A percentile compares a stretch with the other conserved stretches of the same genome.
These are phyloP conservation scores for Lichina pygmaea DNA, from an alignment of 495 filamentous ascomycete species.

Conservation along the genomic window DNA sequence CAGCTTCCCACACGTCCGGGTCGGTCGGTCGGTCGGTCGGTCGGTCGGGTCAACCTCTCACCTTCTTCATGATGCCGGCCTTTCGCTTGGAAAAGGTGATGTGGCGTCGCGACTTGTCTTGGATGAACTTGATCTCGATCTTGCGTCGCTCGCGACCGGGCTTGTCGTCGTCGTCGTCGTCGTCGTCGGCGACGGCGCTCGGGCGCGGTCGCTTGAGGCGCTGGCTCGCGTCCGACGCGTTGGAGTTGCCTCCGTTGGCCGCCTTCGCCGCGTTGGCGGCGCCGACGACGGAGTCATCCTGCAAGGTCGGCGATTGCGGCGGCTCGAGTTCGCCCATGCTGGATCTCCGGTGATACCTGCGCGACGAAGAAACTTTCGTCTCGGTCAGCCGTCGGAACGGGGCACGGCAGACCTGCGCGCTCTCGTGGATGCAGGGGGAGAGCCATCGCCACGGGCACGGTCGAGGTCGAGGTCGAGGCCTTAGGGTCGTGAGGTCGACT, in stretches of 20 bases:
- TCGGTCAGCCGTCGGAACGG: too few relatives aligned
- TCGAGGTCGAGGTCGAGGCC: background rate
- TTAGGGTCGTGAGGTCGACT: background rate
- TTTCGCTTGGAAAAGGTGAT: conserved; percentile 99
- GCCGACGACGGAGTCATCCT: conserved; percentile 15
- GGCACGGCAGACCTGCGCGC: too few relatives aligned
- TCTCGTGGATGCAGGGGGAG: background rate
- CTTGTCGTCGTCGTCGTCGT: conserved; percentile 97
- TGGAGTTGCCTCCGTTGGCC: conserved; percentile 29
- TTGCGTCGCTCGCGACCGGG: conserved; percentile 93
- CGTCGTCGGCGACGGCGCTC: conserved; percentile 58
- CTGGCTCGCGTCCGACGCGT: conserved; percentile 28
- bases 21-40: background rate
- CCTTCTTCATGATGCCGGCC: conserved; percentile 99
- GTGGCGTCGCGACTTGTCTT: conserved; percentile 97
- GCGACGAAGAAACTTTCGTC: background rate
- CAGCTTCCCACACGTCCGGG: background rate
- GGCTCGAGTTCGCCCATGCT: conserved; percentile 12
- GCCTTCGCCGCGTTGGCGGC: conserved; percentile 22
- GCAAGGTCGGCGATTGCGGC: conserved; percentile 15
- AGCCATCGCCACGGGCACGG: background rate
- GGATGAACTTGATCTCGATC: conserved; percentile 99
- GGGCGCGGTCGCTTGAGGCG: conserved; percentile 78
- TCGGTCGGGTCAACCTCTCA: conserved; percentile 18
- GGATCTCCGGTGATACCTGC: background rate